These are phyloP conservation scores for Phialocephala subalpina DNA, from an alignment of 2,329 filamentous ascomycete species.

Conservation along the genomic window DNA sequence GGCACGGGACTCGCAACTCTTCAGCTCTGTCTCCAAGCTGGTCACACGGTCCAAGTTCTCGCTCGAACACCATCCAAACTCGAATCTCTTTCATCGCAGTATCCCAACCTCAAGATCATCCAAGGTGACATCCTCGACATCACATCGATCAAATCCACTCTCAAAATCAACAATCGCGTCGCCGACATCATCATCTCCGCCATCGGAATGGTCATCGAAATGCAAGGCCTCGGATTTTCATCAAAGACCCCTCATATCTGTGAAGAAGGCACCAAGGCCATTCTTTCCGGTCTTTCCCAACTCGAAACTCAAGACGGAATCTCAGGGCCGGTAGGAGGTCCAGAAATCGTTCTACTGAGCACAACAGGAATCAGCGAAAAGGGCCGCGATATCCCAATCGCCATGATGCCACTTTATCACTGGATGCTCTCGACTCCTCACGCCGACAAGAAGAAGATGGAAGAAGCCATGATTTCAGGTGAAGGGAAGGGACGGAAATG, in stretches of 20 bases:
- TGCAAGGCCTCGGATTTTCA: conserved; percentile 45
- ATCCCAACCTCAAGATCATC: conserved; percentile 52
- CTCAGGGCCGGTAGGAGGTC: conserved; percentile 34
- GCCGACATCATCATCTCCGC: conserved; percentile 57
- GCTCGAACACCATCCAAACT: conserved; percentile 60
- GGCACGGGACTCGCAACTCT: conserved; percentile 57
- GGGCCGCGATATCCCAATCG: conserved; percentile 53
- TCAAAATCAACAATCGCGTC: conserved; percentile 45
- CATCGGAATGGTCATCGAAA: conserved; percentile 49
- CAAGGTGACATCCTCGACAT: conserved; percentile 57
- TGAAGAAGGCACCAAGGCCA: conserved; percentile 50
- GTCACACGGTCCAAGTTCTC: conserved; percentile 52
- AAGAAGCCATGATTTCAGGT: conserved; percentile 45
- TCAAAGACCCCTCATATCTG: conserved; percentile 58
- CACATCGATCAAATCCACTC: conserved; percentile 46
- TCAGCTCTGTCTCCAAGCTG: conserved; percentile 52
- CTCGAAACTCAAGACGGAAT: conserved; percentile 31
- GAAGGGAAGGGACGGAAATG: conserved; percentile 33
- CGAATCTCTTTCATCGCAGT: conserved; percentile 41
- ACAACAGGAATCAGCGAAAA: conserved; percentile 52
- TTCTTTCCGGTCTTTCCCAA: conserved; percentile 48
- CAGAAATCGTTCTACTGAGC: conserved; percentile 50
- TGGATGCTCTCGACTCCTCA: conserved; percentile 52
- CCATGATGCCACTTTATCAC: conserved; percentile 53
- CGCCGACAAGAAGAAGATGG: conserved; percentile 57